Evolutionary conservation across 2,329 filamentous ascomycete species (phyloP).

Genomic region (Graphilbum fragrans): DNA sequence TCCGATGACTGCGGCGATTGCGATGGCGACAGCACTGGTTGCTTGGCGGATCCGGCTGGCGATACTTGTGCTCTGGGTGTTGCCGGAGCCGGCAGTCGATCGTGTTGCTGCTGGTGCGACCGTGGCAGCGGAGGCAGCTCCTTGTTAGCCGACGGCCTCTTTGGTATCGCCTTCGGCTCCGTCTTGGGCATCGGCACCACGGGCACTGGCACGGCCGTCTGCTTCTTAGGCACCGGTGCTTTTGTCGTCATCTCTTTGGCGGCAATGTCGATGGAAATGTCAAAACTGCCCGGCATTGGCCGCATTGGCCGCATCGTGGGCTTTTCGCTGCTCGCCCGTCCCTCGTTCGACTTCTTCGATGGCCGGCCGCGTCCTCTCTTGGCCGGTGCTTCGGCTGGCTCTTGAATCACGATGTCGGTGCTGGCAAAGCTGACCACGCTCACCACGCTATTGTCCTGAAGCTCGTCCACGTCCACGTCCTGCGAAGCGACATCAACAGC

Average conservation of each 20-base stretch:
- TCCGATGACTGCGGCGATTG: conserved; percentile 66
- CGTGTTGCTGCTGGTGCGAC: conserved; percentile 7
- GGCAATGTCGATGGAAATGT: not conserved
- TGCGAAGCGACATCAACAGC: not conserved
- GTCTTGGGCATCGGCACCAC: too few species aligned
- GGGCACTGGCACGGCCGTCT: too few species aligned
- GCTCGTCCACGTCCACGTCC: conserved; percentile 6
- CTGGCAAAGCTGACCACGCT: conserved; percentile 11
- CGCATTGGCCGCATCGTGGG: not conserved
- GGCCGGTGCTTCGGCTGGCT: conserved; percentile 4
- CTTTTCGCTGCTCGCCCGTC: not conserved
- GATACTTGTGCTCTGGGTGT: conserved; percentile 30
- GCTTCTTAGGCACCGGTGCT: too few species aligned
- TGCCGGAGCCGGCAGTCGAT: conserved; percentile 14
- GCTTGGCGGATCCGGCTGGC: conserved; percentile 35
- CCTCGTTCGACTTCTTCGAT: conserved; percentile 16
- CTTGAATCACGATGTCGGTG: conserved; percentile 13
- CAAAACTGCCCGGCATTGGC: not conserved
- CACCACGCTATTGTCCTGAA: conserved; percentile 14
- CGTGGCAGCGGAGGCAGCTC: not conserved
- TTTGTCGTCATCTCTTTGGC: not conserved
- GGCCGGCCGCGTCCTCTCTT: conserved; percentile 20
- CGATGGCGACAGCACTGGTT: conserved; percentile 47
- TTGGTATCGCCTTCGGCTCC: not conserved
- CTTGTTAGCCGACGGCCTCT: not conserved